Evolutionary conservation across 371 early-diverging fungal species (phyloP), one percentile per base, ranked within the genome.

Genomic region (Chytridiales sp.): DNA sequence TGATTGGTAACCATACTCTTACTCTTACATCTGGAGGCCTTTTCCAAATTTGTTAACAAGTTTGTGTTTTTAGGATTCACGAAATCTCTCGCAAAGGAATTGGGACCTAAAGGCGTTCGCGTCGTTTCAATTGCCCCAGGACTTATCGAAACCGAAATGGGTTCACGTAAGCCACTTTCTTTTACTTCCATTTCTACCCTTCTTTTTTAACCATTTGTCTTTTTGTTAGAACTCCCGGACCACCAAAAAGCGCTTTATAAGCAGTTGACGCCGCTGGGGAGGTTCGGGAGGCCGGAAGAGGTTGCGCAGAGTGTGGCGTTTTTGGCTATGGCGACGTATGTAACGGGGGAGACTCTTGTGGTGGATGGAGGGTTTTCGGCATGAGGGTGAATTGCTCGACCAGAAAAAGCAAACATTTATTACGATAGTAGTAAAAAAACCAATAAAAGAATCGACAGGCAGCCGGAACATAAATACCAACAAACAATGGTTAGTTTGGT

Each of bases 111-210:
- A 0, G 81, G 85, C 13, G 79, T 94, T 11, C 72, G 91, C 35
- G 92, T 89, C 5, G 92, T 91, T 73, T 82, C 82, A 0, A 82
- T 94, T 64, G 88, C 91, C 5, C 95, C 95, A 11, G 95, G 95
- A n/a, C 91, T 83, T 58, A 88, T 93, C 31, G 85, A 85, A 4
- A 92, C 94, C 0, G 89, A 91, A 50, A 89, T 94, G 87, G 92
- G 89, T 27, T 53, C 69, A 19, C 74, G 80, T 82, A 76, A 51
- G 69, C 47, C 22, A 43, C 17, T 32, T 47, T 56, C n/a, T 35
- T 29, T 56, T 3, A 24, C 35, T 54, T 17, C 17, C 22, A 26
- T 35, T n/a, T 32, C 17, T 38, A n/a, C n/a, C n/a, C 3, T 19
- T 50, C 24, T 21, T 13, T 4, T 22, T 27, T 19, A 24, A 11